Evolutionary conservation across 768 basidiomycete genomes (phyloP), one percentile per base, ranked within the genome.

Genomic region (Suillus discolor): DNA sequence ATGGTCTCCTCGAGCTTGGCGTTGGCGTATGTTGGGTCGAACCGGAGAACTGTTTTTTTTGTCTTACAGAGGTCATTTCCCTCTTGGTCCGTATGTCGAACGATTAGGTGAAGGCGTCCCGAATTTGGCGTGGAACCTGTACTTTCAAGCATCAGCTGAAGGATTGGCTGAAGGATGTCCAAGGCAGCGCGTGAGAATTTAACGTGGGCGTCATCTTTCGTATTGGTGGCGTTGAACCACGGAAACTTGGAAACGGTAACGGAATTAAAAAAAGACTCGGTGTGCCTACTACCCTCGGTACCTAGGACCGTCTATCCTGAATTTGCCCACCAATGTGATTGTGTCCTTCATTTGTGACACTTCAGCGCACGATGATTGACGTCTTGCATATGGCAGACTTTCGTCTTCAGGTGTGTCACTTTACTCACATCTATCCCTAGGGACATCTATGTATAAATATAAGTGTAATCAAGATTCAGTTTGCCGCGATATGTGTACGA

Each of bases 1-100:
- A 81, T 81, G 77, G 77, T 78, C 76, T 72, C 74, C 75, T 78
- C 73, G 72, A 75, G 65, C 73, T 71, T 79, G 73, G 73, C 75
- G 69, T 76, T 75, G 75, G 69, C 76, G 75, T 79, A 64, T 79
- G 71, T 77, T 76, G 72, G 78, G 70, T 68, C 74, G 72, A 74
- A 66, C 77, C 70, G 75, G 71, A 74, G 72, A 74, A 54, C 77
- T 77, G 77, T 77, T 78, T 78, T 78, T 12, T 77, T 78, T 69
- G 63, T 69, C 67, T 67, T 78, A 78, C 54, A 28, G 66, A 78
- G 75, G 77, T 77, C 74, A 69, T 74, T 77, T 72, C 70, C 75
- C 53, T 74, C 67, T 74, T 77, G 76, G 77, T 77, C 76, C 76
- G 62, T 77, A 69, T 71, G 28, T 74, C 69, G 68, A 75, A 64